phyloP scores from a whole-genome alignment of 2,329 filamentous ascomycete genomes.

The Arthroderma sp. region DNA sequence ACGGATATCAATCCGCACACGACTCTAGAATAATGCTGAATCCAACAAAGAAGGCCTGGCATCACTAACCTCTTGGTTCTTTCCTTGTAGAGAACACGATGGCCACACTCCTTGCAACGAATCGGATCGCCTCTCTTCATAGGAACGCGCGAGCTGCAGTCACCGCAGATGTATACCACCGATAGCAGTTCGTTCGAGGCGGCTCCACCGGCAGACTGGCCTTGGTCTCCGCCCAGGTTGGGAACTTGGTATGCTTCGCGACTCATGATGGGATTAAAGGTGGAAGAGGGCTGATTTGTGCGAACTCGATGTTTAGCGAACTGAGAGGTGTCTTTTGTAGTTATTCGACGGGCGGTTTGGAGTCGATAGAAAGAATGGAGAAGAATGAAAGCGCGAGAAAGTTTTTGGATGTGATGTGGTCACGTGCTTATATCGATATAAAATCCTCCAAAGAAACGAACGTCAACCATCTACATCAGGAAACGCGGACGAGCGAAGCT shows the following conservation, averaged over 20 bases:
- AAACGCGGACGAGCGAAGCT: too few species aligned
- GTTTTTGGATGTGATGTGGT: background rate
- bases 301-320: background rate
- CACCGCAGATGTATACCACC: slow-evolving; percentile 65
- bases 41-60: background rate
- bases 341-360: background rate
- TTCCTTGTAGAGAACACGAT: slow-evolving; percentile 94
- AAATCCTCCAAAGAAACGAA: too few species aligned
- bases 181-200: slow-evolving; percentile 36
- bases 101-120: slow-evolving; percentile 83
- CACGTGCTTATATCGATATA: too few species aligned
- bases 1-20: slow-evolving; percentile 1
- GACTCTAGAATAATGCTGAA: background rate
- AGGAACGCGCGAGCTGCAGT: slow-evolving; percentile 66
- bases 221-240: slow-evolving; percentile 33
- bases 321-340: too few species aligned
- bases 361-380: background rate
- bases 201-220: slow-evolving; percentile 28
- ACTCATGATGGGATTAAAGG: slow-evolving; percentile 37
- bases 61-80: slow-evolving; percentile 75
- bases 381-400: background rate
- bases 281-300: background rate
- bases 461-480: too few species aligned
- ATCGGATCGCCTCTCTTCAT: slow-evolving; percentile 70
- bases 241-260: slow-evolving; percentile 70